Evolutionary conservation across 2,329 filamentous ascomycete genomes (phyloP).

Genomic region (Pseudogymnoascus sp.): DNA sequence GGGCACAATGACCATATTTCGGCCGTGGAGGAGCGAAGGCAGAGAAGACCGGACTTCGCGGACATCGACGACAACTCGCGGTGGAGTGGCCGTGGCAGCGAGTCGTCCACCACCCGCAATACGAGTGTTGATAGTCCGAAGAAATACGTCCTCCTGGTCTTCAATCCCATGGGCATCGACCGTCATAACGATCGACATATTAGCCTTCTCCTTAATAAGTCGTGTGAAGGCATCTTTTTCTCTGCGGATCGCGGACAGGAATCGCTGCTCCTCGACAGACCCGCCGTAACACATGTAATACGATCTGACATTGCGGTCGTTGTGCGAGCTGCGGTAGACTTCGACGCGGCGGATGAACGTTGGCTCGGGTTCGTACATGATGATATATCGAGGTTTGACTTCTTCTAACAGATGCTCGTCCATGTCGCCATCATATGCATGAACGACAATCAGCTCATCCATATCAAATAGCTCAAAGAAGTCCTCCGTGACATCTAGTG

Average conservation of each 20-base stretch:
- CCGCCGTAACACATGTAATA: conserved; percentile 97
- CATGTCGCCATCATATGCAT: conserved; percentile 91
- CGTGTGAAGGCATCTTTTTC: conserved; percentile 96
- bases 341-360: conserved; percentile 92
- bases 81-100: conserved; percentile 75
- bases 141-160: conserved; percentile 84
- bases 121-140: conserved; percentile 91
- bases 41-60: conserved; percentile 92
- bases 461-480: conserved; percentile 90
- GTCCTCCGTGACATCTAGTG: conserved; percentile 84
- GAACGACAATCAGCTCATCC: conserved; percentile 79
- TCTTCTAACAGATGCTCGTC: conserved; percentile 97
- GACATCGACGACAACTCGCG: conserved; percentile 88
- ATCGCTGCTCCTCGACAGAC: conserved; percentile 92
- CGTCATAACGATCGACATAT: conserved; percentile 84
- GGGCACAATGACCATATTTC: conserved; percentile 80
- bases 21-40: conserved; percentile 83
- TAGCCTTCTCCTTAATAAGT: conserved; percentile 87
- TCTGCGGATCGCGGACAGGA: conserved; percentile 79
- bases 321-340: conserved; percentile 92
- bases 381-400: conserved; percentile 83
- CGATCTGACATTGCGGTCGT: conserved; percentile 78
- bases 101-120: conserved; percentile 90
- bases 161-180: conserved; percentile 62
- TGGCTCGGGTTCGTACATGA: conserved; percentile 97